Evolutionary conservation across 2,329 filamentous ascomycete genomes (phyloP), one percentile per base, ranked within the genome.

Genomic region (Akanthomyces lecanii): DNA sequence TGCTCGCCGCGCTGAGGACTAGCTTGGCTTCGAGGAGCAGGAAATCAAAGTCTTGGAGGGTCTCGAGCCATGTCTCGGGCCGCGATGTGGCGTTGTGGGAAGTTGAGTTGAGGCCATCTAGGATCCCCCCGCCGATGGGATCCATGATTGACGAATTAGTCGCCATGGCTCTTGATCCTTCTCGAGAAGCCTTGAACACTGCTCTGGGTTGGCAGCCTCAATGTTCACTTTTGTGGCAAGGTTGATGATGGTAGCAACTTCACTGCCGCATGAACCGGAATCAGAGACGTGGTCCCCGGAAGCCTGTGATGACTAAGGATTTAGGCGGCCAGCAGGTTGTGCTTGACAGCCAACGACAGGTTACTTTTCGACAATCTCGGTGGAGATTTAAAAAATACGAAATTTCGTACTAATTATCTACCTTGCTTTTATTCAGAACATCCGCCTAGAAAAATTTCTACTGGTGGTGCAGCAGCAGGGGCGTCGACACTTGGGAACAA

Each of bases 1-100:
- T 91, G 66, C 90, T 87, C 18, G 97, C 75, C 16, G 92, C 89
- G 33, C 90, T 88, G 64, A 87, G 71, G 63, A 85, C 73, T 52
- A 86, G 78, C 66, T 79, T 79, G 18, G 72, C 63, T 65, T 84
- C 77, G 12, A 85, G 74, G 0, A 78, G 54, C 44, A 85, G 69
- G 63, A 81, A 76, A 62, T 79, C 76, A 33, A 71, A 69, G 45
- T 78, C 71, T 65, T 68, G 73, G 8, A 77, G 57, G 44, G 68
- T 70, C 11, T 69, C 66, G 18, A 73, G 53, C 58, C 74, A 67
- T n/a, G 73, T 66, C 5, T 70, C 72, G 50, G 69, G 69, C 58
- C 69, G 69, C n/a, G 64, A 28, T 11, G 65, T 60, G 21, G 61
- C 54, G 11, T 70, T 70, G 42, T 64, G 62, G 57, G 70, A 68